Base-by-base conservation (phyloP, 2,329 filamentous ascomycete genomes). In the Aphanoascus verrucosus region DNA sequence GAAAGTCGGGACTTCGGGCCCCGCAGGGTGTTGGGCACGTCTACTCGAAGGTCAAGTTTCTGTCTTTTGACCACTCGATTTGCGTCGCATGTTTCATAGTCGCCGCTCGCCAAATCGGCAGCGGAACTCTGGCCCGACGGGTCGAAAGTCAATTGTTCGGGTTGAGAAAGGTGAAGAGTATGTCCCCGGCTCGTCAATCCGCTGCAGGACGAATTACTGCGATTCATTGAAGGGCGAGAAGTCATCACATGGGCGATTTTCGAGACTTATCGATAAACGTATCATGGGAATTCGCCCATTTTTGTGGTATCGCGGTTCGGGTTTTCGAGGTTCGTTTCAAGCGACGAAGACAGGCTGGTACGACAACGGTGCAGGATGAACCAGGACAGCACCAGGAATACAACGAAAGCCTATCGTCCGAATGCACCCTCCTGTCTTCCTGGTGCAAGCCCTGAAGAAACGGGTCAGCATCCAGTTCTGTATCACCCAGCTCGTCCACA, bases 11-110 rank as follows among this genome's bases (percentile, higher is more conserved):
- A 15, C 31, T 43, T 51, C 20, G 49, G 42, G 57, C 54, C 64
- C 60, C 19, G 37, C 14, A 58, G 55, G 12, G 58, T 42, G 37
- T 34, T 47, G 14, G 57, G 58, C 2, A 60, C 54, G 34, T 56
- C 38, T 60, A 46, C 38, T 35, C 19, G 28, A n/a, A 63, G 55
- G 55, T 72, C 69, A 49, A 72, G 53, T 50, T 61, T 66, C 41
- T 62, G 66, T 57, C 65, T 62, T 58, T 72, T 72, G 9, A 64
- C 56, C 8, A 66, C 66, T 2, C 64, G 68, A 61, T 67, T 67
- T 48, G 58, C 58, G 31, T 70, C 69, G 50, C 64, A 64, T 54
- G 62, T 58, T 57, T 65, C 65, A 19, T 53, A 58, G 56, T 65
- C 65, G 49, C 57, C 57, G 38, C 60, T 58, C 38, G 69, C 69